phyloP scores from a whole-genome alignment of 1,284 basidiomycete genomes.

The Marasmius oreades region DNA sequence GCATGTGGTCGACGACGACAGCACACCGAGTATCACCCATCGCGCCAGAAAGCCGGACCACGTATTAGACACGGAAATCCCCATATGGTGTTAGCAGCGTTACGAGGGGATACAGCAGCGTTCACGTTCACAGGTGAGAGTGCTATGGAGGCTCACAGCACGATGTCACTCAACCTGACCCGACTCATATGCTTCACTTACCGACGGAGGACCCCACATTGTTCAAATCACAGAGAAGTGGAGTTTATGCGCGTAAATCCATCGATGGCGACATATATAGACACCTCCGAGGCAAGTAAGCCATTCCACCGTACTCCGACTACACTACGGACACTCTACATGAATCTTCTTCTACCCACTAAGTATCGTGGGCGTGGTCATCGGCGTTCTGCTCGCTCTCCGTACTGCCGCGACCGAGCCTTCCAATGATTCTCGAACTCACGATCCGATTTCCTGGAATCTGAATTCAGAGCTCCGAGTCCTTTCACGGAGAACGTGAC shows the following conservation, averaged over 20 bases:
- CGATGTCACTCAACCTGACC: conserved; percentile 8
- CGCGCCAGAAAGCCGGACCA: not conserved
- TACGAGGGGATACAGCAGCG: conserved; percentile 5
- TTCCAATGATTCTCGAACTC: too few relatives aligned
- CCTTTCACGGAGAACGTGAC: not conserved
- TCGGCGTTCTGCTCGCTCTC: too few relatives aligned
- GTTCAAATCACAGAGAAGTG: too few relatives aligned
- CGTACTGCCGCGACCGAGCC: not conserved
- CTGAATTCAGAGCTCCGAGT: not conserved
- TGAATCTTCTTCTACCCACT: too few relatives aligned
- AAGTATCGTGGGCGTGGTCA: too few relatives aligned
- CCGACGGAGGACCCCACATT: conserved; percentile 4
- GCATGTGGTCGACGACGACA: not conserved
- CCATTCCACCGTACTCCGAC: too few relatives aligned
- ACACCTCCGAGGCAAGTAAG: not conserved
- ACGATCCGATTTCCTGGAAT: conserved; percentile 1
- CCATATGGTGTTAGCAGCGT: conserved; percentile 1
- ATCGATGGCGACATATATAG: not conserved
- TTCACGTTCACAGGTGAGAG: conserved; percentile 9
- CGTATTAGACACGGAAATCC: conserved; percentile 5
- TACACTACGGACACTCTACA: too few relatives aligned
- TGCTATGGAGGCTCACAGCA: not conserved
- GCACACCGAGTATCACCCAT: not conserved
- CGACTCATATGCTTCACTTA: not conserved
- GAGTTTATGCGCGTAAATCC: not conserved